A percentile compares a stretch with the other conserved stretches of the same genome.
Conservation (phyloP, 305 asterid species). For the Fraxinus greggii region DNA sequence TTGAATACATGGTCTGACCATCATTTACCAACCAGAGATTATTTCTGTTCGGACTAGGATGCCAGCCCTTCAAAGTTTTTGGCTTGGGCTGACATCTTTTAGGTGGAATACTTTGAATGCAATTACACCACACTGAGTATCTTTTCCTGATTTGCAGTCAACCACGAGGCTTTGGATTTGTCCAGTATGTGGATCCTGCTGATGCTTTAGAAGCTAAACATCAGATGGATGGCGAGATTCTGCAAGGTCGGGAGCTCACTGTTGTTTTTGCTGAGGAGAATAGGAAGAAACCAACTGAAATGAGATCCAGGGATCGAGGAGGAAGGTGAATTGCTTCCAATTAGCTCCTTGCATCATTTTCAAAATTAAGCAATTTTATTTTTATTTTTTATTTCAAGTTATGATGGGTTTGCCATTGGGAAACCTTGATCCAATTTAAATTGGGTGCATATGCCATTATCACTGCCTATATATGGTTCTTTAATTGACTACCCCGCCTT, state of each 20-base stretch:
- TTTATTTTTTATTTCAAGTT: neutral
- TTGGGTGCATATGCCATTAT: neutral
- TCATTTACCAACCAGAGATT: neutral
- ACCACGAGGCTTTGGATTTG: slow-evolving; percentile 93
- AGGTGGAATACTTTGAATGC: neutral
- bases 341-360: neutral
- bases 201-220: slow-evolving; percentile 94
- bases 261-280: slow-evolving; percentile 97
- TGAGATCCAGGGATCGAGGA: slow-evolving; percentile 82
- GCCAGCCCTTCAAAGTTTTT: neutral
- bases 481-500: neutral
- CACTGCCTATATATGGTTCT: neutral
- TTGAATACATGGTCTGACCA: neutral
- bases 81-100: neutral
- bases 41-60: neutral
- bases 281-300: slow-evolving; percentile 86
- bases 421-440: neutral
- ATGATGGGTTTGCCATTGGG: neutral
- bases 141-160: slow-evolving; percentile 44
- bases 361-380: neutral
- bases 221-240: slow-evolving; percentile 83
- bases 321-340: slow-evolving; percentile 40
- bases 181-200: slow-evolving; percentile 86
- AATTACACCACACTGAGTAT: neutral
- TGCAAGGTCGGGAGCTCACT: slow-evolving; percentile 86